Evolutionary conservation across 2,329 filamentous ascomycete species (phyloP), one percentile per base, ranked within the genome.

Genomic region (Clarireedia sp.): DNA sequence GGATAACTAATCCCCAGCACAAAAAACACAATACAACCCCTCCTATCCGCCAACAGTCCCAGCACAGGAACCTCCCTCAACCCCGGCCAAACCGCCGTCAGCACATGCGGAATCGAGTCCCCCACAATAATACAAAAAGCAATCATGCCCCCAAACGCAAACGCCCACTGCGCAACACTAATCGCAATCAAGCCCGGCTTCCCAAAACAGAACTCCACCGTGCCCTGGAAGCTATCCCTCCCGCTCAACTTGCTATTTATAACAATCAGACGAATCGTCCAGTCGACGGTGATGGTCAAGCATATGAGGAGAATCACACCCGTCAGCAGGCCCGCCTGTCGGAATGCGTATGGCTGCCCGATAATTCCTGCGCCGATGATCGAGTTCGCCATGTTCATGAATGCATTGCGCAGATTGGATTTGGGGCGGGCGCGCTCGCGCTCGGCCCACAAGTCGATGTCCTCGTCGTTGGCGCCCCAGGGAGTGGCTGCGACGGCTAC

Each of bases 361-460:
- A 86, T 86, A 70, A 86, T 86, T 51, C 83, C 83, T 2, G 83
- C 84, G 40, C 83, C 84, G 63, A 99, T 96, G 70, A 99, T 99
- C 65, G 89, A 95, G 75, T 99, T 99, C 60, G 94, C 92, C 94
- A 99, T 99, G 73, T 99, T 99, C 90, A 97, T 96, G 64, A 99
- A 97, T 3, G 94, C 92, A 69, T 87, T 89, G 59, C 81, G 78
- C 73, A 97, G 79, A 5, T 87, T 87, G 56, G 89, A 95, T 73
- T 92, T 92, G 47, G 92, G 90, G 55, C 91, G 79, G 7, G 49
- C 66, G 55, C 77, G 75, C 68, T 85, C 80, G 36, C 75, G 72
- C 63, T 79, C 76, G 5, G 76, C 78, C 71, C 76, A 77, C 43
- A 73, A 67, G 51, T 75, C 69, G 24, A 75, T 33, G 10, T 33